These are phyloP conservation scores for Sequoiadendron giganteum DNA, from an alignment of 75 land plant genomes.

Conservation along the genomic window DNA sequence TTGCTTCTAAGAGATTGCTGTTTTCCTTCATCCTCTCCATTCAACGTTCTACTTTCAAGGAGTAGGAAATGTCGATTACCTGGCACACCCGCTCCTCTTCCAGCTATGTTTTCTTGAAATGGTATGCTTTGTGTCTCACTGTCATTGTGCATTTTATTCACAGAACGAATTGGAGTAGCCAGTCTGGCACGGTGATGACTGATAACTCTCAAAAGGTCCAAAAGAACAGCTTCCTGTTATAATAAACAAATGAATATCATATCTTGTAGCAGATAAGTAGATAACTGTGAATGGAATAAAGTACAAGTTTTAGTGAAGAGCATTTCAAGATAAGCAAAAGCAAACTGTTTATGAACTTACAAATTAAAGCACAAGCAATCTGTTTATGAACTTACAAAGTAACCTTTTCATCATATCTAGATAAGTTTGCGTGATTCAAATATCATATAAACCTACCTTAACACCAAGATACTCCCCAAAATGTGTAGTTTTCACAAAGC, in stretches of 20 bases:
- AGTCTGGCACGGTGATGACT: slow-evolving; percentile 93
- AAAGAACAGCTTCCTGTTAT: slow-evolving; percentile 77
- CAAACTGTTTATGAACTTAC: neutral
- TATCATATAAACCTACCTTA: slow-evolving; percentile 48
- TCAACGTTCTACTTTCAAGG: slow-evolving; percentile 43
- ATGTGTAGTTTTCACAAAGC: slow-evolving; percentile 94
- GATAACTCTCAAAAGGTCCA: slow-evolving; percentile 90
- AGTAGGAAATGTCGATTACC: slow-evolving; percentile 53
- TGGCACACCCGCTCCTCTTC: slow-evolving; percentile 24
- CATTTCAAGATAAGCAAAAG: neutral
- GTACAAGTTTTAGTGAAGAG: neutral
- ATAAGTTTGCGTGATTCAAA: neutral
- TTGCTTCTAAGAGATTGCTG: slow-evolving; percentile 16
- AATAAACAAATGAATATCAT: slow-evolving; percentile 5
- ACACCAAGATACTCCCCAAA: slow-evolving; percentile 91
- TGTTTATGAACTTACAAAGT: neutral
- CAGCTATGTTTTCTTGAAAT: slow-evolving; percentile 44
- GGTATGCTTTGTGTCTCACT: slow-evolving; percentile 45
- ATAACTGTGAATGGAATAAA: neutral
- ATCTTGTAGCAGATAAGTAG: neutral
- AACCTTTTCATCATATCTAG: neutral
- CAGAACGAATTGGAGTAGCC: slow-evolving; percentile 95
- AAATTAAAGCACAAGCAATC: neutral
- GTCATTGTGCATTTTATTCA: slow-evolving; percentile 75
- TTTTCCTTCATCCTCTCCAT: slow-evolving; percentile 50